Conservation (phyloP, 768 basidiomycete genomes). For the Rhodocollybia butyracea region DNA sequence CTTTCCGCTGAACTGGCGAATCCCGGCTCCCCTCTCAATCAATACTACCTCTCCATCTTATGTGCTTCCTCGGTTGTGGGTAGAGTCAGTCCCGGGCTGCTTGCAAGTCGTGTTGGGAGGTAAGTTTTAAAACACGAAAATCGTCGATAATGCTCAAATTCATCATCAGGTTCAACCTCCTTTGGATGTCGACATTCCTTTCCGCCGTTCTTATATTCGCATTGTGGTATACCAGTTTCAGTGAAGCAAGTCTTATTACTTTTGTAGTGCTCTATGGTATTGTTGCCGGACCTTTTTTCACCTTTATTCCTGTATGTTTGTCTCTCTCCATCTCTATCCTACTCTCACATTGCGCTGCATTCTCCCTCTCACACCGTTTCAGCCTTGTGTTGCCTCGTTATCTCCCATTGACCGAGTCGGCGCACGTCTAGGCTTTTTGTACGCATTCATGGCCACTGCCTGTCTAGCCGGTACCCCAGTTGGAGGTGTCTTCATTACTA, state of each 20-base stretch:
- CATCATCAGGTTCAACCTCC: slow-evolving; percentile 21
- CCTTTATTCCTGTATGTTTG: slow-evolving; percentile 16
- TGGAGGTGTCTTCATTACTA: slow-evolving; percentile 20
- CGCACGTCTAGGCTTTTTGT: slow-evolving; percentile 22
- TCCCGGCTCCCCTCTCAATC: slow-evolving; percentile 15
- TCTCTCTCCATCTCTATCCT: background rate
- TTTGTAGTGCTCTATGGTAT: slow-evolving; percentile 23
- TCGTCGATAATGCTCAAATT: no score
- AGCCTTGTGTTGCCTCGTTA: slow-evolving; percentile 20
- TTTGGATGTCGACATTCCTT: slow-evolving; percentile 13
- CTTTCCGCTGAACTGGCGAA: slow-evolving; percentile 17
- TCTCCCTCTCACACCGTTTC: no score
- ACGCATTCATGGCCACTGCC: slow-evolving; percentile 20
- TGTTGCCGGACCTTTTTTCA: slow-evolving; percentile 22
- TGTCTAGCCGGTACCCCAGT: slow-evolving; percentile 23
- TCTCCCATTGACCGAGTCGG: slow-evolving; percentile 23
- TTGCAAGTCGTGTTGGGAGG: slow-evolving; percentile 22
- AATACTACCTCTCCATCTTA: slow-evolving; percentile 23
- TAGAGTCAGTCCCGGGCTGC: slow-evolving; percentile 19
- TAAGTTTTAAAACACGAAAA: slow-evolving; percentile 10
- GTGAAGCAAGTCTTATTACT: slow-evolving; percentile 17
- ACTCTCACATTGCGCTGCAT: background rate
- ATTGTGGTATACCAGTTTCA: slow-evolving; percentile 20
- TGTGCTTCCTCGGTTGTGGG: slow-evolving; percentile 22
- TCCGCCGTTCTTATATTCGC: slow-evolving; percentile 21